A percentile compares a stretch with the other conserved stretches of the same genome.
Conservation (phyloP, 495 filamentous ascomycete genomes). For the Annulohypoxylon stygium region DNA sequence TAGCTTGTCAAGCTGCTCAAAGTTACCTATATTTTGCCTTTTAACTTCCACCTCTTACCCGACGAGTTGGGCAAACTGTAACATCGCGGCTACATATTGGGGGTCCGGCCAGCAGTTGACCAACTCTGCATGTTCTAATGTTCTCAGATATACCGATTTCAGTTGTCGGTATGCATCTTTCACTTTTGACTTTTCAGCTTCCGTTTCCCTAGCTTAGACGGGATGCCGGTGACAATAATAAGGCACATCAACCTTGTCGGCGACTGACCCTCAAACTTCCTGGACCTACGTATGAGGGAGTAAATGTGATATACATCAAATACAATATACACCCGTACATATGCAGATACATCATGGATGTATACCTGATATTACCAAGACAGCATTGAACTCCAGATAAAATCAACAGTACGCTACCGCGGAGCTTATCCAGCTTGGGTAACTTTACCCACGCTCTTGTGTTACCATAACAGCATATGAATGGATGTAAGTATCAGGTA, state of each 20-base stretch:
- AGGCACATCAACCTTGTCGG: constrained; percentile 24
- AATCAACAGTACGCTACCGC: constrained; percentile 23
- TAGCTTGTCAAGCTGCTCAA: constrained; percentile 14
- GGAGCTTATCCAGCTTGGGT: constrained; percentile 40
- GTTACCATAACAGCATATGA: constrained; percentile 18
- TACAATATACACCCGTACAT: constrained; percentile 3
- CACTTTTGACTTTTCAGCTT: constrained; percentile 1
- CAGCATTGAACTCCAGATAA: constrained; percentile 7
- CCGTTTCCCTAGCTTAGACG: constrained; percentile 5
- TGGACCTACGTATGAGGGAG: constrained; percentile 13
- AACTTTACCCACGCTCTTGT: constrained; percentile 39
- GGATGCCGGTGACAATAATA: constrained; percentile 24
- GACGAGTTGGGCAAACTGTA: constrained; percentile 37
- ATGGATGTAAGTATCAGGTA: neutral
- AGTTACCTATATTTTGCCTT: constrained; percentile 20
- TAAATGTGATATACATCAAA: constrained; percentile 16
- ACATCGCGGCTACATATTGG: constrained; percentile 33
- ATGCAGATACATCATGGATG: neutral
- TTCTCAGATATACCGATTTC: constrained; percentile 7
- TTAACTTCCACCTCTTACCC: constrained; percentile 22
- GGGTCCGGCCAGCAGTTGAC: constrained; percentile 31
- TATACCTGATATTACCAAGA: neutral
- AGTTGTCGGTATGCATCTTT: neutral
- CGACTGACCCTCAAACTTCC: constrained; percentile 21
- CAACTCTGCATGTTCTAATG: neutral